Percentiles rank a stretch among this genome's conserved stretches.
Conservation (phyloP, 2,329 filamentous ascomycete species). For the Fusarium concolor region DNA sequence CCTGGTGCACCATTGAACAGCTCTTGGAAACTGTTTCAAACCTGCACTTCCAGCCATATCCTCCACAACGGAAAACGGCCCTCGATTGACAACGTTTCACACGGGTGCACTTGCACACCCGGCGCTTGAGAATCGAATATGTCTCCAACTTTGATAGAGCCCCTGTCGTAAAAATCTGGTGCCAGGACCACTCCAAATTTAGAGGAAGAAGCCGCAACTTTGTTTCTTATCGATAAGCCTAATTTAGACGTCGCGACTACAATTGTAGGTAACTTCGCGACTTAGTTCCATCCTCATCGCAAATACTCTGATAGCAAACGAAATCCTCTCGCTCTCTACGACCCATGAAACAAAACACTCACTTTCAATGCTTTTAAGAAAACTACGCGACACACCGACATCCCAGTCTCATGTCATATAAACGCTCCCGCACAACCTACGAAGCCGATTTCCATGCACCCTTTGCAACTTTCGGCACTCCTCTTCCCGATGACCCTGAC, state of each 20-base stretch:
- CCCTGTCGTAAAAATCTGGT: constrained; percentile 17
- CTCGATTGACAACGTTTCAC: constrained; percentile 19
- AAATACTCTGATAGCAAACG: background rate
- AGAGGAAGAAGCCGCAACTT: constrained; percentile 17
- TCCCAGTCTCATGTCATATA: constrained; percentile 72
- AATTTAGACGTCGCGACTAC: constrained; percentile 33
- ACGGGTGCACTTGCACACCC: constrained; percentile 24
- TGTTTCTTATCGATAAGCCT: constrained; percentile 38
- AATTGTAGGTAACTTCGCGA: constrained; percentile 13
- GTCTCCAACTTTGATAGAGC: constrained; percentile 15
- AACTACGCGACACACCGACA: constrained; percentile 12
- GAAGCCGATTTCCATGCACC: constrained; percentile 81
- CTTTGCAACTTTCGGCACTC: constrained; percentile 84
- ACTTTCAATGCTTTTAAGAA: constrained; percentile 26
- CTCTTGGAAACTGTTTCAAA: constrained; percentile 4
- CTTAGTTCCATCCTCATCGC: constrained; percentile 10
- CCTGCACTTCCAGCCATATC: background rate
- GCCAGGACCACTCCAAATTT: constrained; percentile 9
- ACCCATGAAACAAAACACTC: background rate
- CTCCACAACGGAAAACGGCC: background rate
- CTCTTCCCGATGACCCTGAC: constrained; percentile 82
- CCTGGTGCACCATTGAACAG: background rate
- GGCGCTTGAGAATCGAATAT: constrained; percentile 10
- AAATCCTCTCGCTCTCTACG: constrained; percentile 2
- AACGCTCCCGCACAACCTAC: constrained; percentile 81